Percentiles rank a stretch among this genome's conserved stretches.
Evolutionary conservation across 345 rosid genomes (phyloP).

Genomic region (Populus alba): DNA sequence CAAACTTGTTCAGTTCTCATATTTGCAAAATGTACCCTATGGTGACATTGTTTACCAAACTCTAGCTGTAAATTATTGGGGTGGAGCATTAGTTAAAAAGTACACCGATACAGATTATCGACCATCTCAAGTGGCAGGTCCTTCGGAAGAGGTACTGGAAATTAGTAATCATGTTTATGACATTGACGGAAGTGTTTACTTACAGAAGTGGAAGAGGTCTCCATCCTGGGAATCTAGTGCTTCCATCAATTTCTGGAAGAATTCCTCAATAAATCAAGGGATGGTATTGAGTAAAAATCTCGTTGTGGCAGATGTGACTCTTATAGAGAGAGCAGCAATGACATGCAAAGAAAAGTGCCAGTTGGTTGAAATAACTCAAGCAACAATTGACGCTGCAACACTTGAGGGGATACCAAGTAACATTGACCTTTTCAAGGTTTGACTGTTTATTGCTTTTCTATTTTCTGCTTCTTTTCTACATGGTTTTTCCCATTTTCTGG

Average conservation of each 20-base stretch:
- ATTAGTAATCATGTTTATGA: conserved; percentile 53
- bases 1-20: conserved; percentile 82
- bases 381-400: conserved; percentile 91
- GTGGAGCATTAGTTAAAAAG: conserved; percentile 70
- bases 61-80: conserved; percentile 84
- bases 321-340: conserved; percentile 70
- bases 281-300: conserved; percentile 76
- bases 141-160: conserved; percentile 48
- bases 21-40: conserved; percentile 68
- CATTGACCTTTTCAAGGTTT: conserved; percentile 91
- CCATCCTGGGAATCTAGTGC: conserved; percentile 77
- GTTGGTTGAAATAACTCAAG: conserved; percentile 84
- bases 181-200: conserved; percentile 88
- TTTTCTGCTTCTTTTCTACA: conserved; percentile 2
- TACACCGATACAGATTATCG: conserved; percentile 39
- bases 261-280: conserved; percentile 50
- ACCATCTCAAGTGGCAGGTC: conserved; percentile 25
- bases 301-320: conserved; percentile 67
- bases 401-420: conserved; percentile 91
- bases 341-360: conserved; percentile 62
- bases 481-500: not conserved
- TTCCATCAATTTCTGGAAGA: conserved; percentile 78
- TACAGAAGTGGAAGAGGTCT: conserved; percentile 86
- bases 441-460: conserved; percentile 1
- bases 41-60: conserved; percentile 79